These are phyloP conservation scores for Alternaria gaisen DNA, from an alignment of 2,329 filamentous ascomycete genomes.

Conservation along the genomic window DNA sequence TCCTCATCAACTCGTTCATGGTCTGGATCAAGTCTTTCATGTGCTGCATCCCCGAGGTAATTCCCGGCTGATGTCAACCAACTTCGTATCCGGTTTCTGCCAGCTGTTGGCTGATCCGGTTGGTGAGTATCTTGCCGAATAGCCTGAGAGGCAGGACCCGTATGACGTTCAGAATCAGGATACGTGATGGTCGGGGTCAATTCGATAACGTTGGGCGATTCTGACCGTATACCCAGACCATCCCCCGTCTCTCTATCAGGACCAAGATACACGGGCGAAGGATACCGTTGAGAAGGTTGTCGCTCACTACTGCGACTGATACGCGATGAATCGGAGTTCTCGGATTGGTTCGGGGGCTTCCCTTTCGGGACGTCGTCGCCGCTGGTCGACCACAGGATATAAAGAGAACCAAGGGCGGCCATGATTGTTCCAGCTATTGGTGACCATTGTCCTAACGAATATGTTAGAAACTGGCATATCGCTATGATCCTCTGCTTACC, in stretches of 20 bases:
- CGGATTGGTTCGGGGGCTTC: constrained; percentile 8
- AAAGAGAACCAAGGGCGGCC: constrained; percentile 67
- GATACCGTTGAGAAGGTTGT: constrained; percentile 8
- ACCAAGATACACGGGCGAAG: constrained; percentile 2
- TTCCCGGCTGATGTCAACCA: constrained; percentile 56
- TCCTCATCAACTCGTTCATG: constrained; percentile 59
- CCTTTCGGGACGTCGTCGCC: constrained; percentile 42
- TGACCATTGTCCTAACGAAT: constrained; percentile 60
- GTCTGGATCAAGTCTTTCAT: constrained; percentile 54
- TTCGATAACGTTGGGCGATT: constrained; percentile 23
- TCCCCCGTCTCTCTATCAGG: background rate
- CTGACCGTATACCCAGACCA: constrained; percentile 24
- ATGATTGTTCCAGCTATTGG: constrained; percentile 67
- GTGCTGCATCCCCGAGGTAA: constrained; percentile 59
- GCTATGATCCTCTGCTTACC: constrained; percentile 42
- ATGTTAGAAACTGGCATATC: background rate
- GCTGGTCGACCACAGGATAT: constrained; percentile 55
- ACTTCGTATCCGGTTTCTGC: constrained; percentile 42
- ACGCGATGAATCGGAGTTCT: constrained; percentile 9
- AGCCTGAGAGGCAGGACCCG: constrained; percentile 5
- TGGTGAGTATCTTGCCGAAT: constrained; percentile 1
- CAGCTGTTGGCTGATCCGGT: constrained; percentile 22
- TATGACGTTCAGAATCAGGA: constrained; percentile 9
- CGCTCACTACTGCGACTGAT: constrained; percentile 37
- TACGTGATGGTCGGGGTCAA: constrained; percentile 29